Base-by-base conservation (phyloP, 2,329 filamentous ascomycete species). In the Myriosclerotinia curreyana region DNA sequence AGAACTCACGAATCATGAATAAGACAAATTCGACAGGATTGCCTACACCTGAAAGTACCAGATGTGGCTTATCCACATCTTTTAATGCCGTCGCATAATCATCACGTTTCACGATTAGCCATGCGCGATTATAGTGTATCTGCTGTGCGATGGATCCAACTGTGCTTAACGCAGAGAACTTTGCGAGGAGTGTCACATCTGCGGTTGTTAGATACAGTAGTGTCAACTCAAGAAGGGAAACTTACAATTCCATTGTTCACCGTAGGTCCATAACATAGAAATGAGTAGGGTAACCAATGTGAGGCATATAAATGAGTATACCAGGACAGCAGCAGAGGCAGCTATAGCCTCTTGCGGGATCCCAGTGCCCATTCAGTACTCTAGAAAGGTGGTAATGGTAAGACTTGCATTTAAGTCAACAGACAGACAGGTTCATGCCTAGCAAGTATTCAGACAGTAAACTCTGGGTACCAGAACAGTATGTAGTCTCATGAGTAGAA, bases 1-100 rank as follows among this genome's bases (percentile, higher is more conserved):
- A 3, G 15, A 34, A 34, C 79, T 59, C 71, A 81, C 80, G 80
- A 65, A 82, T 80, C 64, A 79, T 81, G 67, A 78, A 82, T 2
- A 83, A 71, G 0, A 76, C 73, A 8, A 78, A 71, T 61, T 82
- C 80, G 4, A 78, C 50, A 5, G 76, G 77, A 7, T 73, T 73
- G 6, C 79, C 78, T 14, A 74, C 72, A 20, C 79, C 78, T 11
- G 78, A 75, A 55, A 82, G 74, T 40, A 76, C 76, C 14, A 81
- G 67, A 54, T 79, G 78, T 7, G 79, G 77, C 38, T 74, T 76
- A 4, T 74, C 75, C 6, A 75, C 54, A 58, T 77, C 73, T 22
- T 69, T 60, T 11, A 75, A 65, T 3, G 76, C 69, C 65, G 79
- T 74, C 6, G 76, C 62, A 62, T 77, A 78, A 60, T 81, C 66